Percentiles rank a stretch among this genome's conserved stretches.
phyloP scores from a whole-genome alignment of 495 filamentous ascomycete species.

The Neurospora sp. region DNA sequence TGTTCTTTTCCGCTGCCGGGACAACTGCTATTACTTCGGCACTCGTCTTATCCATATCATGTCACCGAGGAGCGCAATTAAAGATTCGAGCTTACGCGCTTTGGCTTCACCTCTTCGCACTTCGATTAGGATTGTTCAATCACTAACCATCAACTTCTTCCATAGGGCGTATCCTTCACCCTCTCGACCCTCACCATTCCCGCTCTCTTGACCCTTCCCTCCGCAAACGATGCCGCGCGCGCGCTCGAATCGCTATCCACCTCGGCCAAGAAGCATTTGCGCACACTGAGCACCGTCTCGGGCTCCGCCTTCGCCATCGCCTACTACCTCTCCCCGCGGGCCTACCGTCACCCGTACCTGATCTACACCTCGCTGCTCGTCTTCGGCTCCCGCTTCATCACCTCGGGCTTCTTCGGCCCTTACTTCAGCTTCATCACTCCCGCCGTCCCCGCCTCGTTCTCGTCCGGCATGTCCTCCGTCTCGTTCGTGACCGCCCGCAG shows the following conservation, averaged over 20 bases:
- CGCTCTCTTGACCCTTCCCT: constrained; percentile 64
- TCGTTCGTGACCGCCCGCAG: constrained; percentile 5
- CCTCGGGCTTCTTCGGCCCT: constrained; percentile 40
- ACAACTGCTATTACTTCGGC: neutral
- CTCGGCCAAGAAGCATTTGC: constrained; percentile 46
- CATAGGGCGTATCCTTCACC: constrained; percentile 75
- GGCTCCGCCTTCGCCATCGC: constrained; percentile 58
- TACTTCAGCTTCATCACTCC: constrained; percentile 41
- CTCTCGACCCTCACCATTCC: constrained; percentile 63
- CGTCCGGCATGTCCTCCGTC: constrained; percentile 6
- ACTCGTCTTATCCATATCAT: neutral
- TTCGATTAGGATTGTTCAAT: neutral
- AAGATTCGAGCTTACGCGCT: neutral
- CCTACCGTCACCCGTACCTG: constrained; percentile 71
- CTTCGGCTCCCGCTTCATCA: constrained; percentile 39
- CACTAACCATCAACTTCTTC: neutral
- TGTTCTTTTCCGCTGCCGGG: constrained; percentile 7
- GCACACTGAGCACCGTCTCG: constrained; percentile 51
- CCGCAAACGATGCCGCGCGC: constrained; percentile 52
- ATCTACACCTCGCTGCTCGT: constrained; percentile 62
- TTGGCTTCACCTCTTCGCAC: neutral
- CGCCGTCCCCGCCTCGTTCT: constrained; percentile 1
- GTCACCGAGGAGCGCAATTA: neutral
- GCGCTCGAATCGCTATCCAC: constrained; percentile 53
- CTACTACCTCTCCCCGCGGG: constrained; percentile 58